phyloP scores from a whole-genome alignment of 73 alveolate species.

The Paramecium pentaurelia region DNA sequence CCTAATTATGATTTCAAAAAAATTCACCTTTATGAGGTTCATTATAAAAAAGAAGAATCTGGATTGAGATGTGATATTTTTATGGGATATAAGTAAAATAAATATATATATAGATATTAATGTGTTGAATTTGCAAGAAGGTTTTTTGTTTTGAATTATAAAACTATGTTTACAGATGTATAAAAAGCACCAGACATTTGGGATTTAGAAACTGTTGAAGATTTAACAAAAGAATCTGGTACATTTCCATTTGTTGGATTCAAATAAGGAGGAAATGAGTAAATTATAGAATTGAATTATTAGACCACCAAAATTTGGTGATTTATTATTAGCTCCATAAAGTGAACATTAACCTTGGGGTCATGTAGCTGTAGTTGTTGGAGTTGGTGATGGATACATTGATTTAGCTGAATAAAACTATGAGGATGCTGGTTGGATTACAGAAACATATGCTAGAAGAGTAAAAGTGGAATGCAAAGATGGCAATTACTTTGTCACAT shows the following conservation, averaged over 20 bases:
- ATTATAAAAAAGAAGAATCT: background rate
- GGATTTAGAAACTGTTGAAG: background rate
- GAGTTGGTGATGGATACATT: background rate
- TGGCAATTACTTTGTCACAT: background rate
- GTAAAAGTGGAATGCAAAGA: background rate
- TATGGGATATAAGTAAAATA: background rate
- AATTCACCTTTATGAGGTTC: background rate
- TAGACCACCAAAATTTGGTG: background rate
- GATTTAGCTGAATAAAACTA: background rate
- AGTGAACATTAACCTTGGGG: conserved; percentile 6
- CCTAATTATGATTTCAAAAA: background rate
- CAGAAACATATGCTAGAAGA: background rate
- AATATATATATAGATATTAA: background rate
- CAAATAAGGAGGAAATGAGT: background rate
- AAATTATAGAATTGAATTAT: background rate
- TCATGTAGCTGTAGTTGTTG: background rate
- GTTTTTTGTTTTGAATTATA: background rate
- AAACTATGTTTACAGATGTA: background rate
- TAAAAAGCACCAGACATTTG: background rate
- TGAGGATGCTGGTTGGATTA: background rate
- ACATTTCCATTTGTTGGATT: conserved; percentile 1
- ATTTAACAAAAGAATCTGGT: background rate
- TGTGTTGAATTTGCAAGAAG: background rate
- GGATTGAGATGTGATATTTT: background rate
- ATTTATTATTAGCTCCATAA: background rate